Percentiles rank a stretch among this genome's conserved stretches.
Conservation (phyloP, 495 filamentous ascomycete genomes). For the Tuber magnatum region DNA sequence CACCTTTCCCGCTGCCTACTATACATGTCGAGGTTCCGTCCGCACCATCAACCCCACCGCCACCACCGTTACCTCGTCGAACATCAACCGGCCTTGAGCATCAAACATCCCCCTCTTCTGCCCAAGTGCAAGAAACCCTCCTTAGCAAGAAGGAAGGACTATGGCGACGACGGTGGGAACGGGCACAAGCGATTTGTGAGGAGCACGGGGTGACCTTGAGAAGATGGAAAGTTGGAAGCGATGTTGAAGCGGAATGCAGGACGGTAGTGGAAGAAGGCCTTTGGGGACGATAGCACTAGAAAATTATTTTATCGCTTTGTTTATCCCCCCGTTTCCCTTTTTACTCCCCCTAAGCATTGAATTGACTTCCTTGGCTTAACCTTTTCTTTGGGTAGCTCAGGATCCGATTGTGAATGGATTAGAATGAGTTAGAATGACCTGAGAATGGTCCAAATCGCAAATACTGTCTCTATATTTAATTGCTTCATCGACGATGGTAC, state of each 20-base stretch:
- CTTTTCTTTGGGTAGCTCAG: background rate
- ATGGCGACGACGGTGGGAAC: constrained; percentile 71
- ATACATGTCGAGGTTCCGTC: background rate
- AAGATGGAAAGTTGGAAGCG: constrained; percentile 78
- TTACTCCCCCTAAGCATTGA: background rate
- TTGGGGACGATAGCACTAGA: constrained; percentile 12
- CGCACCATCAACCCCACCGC: constrained; percentile 15
- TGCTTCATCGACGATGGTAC: background rate
- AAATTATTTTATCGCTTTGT: background rate
- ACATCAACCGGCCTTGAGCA: constrained; percentile 4
- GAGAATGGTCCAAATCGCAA: background rate
- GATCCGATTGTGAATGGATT: background rate
- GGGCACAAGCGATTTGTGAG: constrained; percentile 64
- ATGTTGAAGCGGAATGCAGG: constrained; percentile 57
- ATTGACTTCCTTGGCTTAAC: background rate
- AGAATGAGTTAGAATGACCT: background rate
- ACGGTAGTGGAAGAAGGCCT: constrained; percentile 45
- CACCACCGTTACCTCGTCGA: constrained; percentile 17
- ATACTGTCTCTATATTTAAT: background rate
- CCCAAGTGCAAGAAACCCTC: constrained; percentile 16
- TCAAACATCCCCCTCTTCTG: background rate
- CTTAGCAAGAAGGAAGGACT: constrained; percentile 72
- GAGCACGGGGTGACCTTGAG: constrained; percentile 64
- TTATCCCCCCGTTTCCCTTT: background rate
- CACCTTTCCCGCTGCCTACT: background rate